These are phyloP conservation scores for Auricularia heimuer DNA, from an alignment of 768 basidiomycete species.

Conservation along the genomic window DNA sequence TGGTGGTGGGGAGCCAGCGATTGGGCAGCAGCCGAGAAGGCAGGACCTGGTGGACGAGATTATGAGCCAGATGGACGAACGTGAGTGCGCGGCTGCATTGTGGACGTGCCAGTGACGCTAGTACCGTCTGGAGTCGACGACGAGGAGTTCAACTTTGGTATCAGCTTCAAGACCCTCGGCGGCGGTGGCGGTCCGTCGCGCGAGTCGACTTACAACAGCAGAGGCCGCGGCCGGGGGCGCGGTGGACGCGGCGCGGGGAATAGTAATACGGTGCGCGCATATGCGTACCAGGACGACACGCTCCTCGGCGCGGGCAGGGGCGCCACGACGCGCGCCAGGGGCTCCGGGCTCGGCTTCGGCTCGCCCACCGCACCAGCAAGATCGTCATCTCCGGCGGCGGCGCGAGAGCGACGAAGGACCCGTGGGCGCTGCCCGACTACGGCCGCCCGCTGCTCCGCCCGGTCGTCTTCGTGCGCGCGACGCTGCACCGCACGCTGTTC, in stretches of 20 bases:
- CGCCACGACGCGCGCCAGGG: neutral
- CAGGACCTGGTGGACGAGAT: neutral
- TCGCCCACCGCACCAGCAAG: neutral
- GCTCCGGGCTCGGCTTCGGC: neutral
- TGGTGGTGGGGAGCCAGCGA: too few species aligned
- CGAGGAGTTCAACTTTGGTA: neutral
- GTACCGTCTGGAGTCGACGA: neutral
- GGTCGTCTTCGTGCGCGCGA: slow-evolving; percentile 56
- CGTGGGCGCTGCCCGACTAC: slow-evolving; percentile 46
- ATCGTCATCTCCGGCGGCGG: neutral
- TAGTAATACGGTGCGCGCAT: slow-evolving; percentile 26
- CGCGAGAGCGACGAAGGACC: slow-evolving; percentile 2
- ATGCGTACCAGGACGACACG: slow-evolving; percentile 21
- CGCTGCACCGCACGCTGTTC: slow-evolving; percentile 42
- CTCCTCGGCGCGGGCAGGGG: neutral
- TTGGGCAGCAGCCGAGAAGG: too few species aligned
- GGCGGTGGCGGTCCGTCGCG: neutral
- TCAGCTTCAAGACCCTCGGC: neutral
- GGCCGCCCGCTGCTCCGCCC: slow-evolving; percentile 59
- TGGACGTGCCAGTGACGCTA: neutral
- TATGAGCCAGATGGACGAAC: neutral
- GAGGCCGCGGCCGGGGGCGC: slow-evolving; percentile 17
- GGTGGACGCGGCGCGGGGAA: neutral
- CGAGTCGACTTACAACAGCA: slow-evolving; percentile 8
- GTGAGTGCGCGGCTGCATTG: neutral